Evolutionary conservation across 352 stramenopile species (phyloP), one percentile per base, ranked within the genome.

Genomic region (Phytophthora sp.): DNA sequence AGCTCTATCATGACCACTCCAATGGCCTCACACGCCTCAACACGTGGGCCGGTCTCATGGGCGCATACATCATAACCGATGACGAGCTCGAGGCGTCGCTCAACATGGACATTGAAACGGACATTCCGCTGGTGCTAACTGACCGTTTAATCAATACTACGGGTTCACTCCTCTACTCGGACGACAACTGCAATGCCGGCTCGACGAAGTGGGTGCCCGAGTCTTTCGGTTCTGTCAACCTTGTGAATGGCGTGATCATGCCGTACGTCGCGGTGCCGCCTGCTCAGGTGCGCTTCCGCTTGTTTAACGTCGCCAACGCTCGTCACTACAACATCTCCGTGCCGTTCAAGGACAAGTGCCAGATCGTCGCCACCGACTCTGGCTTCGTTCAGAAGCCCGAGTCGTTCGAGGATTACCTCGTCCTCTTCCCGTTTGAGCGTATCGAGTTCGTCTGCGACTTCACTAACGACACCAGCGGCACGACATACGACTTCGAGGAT

Each of bases 281-380:
- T 18, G 77, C 79, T 18, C 84, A 91, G 35, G 81, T 89, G 4
- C 84, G 84, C 31, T 90, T 93, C 64, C 84, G 84, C 29, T 21
- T 90, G 21, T 56, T 71, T 6, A 93, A 90, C 57, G 52, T 73
- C 3, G 80, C 84, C 44, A 93, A 93, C 60, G 68, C 84, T 30
- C 84, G 84, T 35, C 75, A 93, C 71, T 93, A 93, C 74, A 93
- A 93, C 70, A 76, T 93, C 18, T 79, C 71, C 13, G 73, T 91
- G 12, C 82, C 84, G 9, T 93, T 93, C 56, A 70, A 73, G 0
- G 71, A 80, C 71, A 87, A 87, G 63, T 91, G 84, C 58, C 63
- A 75, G 16, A 39, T 86, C 9, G 79, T 93, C 35, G 82, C 80
- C 0, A 85, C 69, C 11, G 84, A 93, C 59, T 85, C 77, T 7